A percentile compares a stretch with the other conserved stretches of the same genome.
Evolutionary conservation across 768 basidiomycete species (phyloP).

Genomic region (Exsudoporus frostii): DNA sequence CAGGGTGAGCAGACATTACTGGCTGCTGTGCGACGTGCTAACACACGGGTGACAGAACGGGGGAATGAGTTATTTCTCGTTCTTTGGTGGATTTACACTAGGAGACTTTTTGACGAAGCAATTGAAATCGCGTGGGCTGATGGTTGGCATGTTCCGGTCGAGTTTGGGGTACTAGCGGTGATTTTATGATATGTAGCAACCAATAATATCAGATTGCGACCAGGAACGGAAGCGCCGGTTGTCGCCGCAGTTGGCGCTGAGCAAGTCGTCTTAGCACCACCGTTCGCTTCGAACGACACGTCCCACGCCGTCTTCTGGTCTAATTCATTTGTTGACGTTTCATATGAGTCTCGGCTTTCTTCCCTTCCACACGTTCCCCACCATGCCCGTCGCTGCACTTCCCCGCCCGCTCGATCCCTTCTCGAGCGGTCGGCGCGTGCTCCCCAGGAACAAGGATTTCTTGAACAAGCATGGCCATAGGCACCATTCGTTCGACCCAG

Average conservation of each 20-base stretch:
- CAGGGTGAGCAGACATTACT: constrained; percentile 37
- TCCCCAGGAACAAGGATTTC: constrained; percentile 51
- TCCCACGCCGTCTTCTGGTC: constrained; percentile 7
- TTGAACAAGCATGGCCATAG: constrained; percentile 56
- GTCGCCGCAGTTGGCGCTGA: not conserved
- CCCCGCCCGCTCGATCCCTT: constrained; percentile 19
- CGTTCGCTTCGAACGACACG: not conserved
- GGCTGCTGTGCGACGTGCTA: not conserved
- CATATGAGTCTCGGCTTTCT: constrained; percentile 11
- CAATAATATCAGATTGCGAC: not conserved
- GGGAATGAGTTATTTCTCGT: constrained; percentile 36
- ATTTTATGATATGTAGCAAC: too few relatives aligned
- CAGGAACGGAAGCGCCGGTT: constrained; percentile 2
- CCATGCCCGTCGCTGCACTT: constrained; percentile 20
- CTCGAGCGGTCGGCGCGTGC: constrained; percentile 31
- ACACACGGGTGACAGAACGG: constrained; percentile 33
- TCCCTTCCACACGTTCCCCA: constrained; percentile 17
- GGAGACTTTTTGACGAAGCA: constrained; percentile 42
- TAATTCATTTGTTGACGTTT: too few relatives aligned
- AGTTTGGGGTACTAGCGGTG: too few relatives aligned
- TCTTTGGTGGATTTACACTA: constrained; percentile 44
- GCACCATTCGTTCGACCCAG: constrained; percentile 65
- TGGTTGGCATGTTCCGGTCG: constrained; percentile 28
- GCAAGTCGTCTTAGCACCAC: constrained; percentile 12
- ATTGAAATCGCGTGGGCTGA: constrained; percentile 38